Evolutionary conservation across 352 stramenopile species (phyloP).

Genomic region (Pythium rhizo-oryzae): DNA sequence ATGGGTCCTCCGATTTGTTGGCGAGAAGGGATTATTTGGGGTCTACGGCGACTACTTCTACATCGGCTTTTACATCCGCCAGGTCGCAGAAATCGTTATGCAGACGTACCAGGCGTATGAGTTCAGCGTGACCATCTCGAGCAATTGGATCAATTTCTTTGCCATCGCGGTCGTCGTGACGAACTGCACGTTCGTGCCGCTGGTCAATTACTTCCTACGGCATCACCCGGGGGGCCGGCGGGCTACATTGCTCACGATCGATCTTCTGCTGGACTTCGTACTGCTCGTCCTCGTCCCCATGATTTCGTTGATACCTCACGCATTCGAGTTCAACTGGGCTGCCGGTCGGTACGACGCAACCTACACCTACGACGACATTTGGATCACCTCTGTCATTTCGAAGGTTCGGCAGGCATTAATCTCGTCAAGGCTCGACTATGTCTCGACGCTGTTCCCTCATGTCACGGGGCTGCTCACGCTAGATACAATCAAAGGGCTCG

Average conservation of each 20-base stretch:
- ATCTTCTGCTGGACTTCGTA: conserved; percentile 10
- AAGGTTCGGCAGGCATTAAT: not conserved
- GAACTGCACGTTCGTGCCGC: not conserved
- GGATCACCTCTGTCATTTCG: not conserved
- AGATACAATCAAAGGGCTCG: conserved; percentile 2
- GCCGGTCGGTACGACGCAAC: not conserved
- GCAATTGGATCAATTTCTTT: not conserved
- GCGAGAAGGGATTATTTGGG: not conserved
- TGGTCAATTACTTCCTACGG: not conserved
- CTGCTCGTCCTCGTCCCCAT: not conserved
- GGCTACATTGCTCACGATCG: not conserved
- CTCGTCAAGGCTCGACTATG: conserved; percentile 2
- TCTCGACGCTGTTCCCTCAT: conserved; percentile 1
- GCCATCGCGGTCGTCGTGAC: not conserved
- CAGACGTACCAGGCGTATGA: conserved; percentile 18
- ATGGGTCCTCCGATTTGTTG: not conserved
- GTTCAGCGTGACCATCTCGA: not conserved
- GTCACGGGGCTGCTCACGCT: not conserved
- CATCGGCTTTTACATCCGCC: not conserved
- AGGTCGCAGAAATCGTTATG: not conserved
- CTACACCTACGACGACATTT: conserved; percentile 11
- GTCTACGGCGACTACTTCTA: not conserved
- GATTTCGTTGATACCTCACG: not conserved
- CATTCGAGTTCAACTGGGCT: not conserved
- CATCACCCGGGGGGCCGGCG: not conserved